Evolutionary conservation across 2,329 filamentous ascomycete species (phyloP), one percentile per base, ranked within the genome.

Genomic region (Aspergillus oerlinghausenensis): DNA sequence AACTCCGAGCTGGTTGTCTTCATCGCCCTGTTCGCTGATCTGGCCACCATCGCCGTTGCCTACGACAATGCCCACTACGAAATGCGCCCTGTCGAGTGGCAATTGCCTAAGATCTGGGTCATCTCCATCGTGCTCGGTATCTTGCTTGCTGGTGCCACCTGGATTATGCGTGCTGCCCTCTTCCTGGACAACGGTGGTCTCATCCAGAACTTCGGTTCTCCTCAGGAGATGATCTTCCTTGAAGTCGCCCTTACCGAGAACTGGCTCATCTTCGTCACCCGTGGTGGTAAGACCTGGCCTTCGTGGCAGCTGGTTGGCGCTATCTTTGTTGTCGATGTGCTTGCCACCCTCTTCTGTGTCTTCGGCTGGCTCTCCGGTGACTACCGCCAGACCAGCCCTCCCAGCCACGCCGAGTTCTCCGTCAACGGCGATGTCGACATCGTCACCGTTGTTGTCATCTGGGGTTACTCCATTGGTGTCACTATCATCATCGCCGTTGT

Each of bases 221-320:
- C 89, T 62, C 87, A 91, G 77, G 86, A 88, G 68, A 87, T 90
- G 58, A 81, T 96, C 74, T 96, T 96, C 87, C 86, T 96, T 45
- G 86, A 96, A 80, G 87, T 96, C 77, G 92, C 90, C 21, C 85
- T 96, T 59, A 92, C 91, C 67, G 90, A 96, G 84, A 96, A 96
- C 82, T 96, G 91, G 91, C 85, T 96, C 57, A 96, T 96, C 79
- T 96, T 96, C 84, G 93, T 96, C 78, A 96, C 91, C 68, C 91
- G 91, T 84, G 90, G 88, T 70, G 85, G 83, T 65, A 81, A 85
- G 75, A 90, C 88, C 28, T 87, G 83, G 79, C 88, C 88, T 58
- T 89, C 87, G 2, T 89, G 86, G 84, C 87, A 90, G 76, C 79
- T 91, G 54, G 80, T 90, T 59, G 79, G 77, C 61, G 88, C 88